These are phyloP conservation scores for Saccharomyces pastorianus DNA, from an alignment of 1,139 yeast genomes.

Conservation along the genomic window DNA sequence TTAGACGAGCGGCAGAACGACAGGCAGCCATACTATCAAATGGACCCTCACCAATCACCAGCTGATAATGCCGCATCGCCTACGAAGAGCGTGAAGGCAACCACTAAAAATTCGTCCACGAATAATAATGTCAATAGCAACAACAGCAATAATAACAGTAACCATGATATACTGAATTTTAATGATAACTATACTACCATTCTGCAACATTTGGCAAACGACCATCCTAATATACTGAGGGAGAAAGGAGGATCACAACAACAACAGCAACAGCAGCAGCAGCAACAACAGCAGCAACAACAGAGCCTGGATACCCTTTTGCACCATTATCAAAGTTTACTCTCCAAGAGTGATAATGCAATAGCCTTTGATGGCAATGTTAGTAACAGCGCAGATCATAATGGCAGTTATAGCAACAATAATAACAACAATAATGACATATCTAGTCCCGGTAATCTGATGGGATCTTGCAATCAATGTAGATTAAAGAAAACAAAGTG, in stretches of 20 bases:
- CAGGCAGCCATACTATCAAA: neutral
- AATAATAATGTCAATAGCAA: neutral
- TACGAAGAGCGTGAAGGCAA: neutral
- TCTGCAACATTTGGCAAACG: constrained; percentile 17
- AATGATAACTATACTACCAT: constrained; percentile 23
- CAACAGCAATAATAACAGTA: neutral
- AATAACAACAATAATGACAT: constrained; percentile 7
- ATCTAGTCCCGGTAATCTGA: constrained; percentile 10
- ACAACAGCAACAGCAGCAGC: constrained; percentile 4
- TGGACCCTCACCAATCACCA: neutral
- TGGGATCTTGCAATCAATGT: constrained; percentile 60
- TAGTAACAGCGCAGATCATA: neutral
- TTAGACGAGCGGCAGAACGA: neutral
- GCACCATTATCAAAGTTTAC: constrained; percentile 25
- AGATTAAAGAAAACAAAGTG: constrained; percentile 59
- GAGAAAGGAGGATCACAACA: constrained; percentile 5
- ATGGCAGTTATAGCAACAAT: neutral
- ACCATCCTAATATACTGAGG: constrained; percentile 8
- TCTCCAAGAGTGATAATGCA: constrained; percentile 14
- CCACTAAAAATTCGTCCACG: neutral
- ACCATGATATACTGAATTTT: constrained; percentile 17
- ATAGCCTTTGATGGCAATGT: constrained; percentile 3
- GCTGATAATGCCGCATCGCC: neutral
- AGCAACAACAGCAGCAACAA: constrained; percentile 8
- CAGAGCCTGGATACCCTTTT: constrained; percentile 24